phyloP scores from a whole-genome alignment of 345 rosid species.

The Mercurialis annua region DNA sequence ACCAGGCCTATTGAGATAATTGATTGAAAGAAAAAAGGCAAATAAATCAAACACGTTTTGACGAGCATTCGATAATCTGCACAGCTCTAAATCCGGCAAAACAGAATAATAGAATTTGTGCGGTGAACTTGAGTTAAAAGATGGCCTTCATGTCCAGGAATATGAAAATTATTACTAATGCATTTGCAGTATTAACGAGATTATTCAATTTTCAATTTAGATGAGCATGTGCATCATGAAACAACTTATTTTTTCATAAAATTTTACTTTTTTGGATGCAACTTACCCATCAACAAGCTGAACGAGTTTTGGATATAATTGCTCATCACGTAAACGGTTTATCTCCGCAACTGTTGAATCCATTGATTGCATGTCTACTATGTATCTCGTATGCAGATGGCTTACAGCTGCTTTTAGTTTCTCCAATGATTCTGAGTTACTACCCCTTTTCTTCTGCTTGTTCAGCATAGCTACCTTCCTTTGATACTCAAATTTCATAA shows the following conservation, averaged over 20 bases:
- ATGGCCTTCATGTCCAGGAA: background rate
- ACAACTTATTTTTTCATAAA: background rate
- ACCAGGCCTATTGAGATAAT: background rate
- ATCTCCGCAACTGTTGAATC: slow-evolving; percentile 94
- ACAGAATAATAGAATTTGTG: background rate
- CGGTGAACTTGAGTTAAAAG: background rate
- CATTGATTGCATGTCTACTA: slow-evolving; percentile 99
- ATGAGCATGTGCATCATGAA: background rate
- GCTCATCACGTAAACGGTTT: slow-evolving; percentile 88
- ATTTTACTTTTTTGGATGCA: background rate
- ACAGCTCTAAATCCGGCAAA: background rate
- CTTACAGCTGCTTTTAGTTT: slow-evolving; percentile 86
- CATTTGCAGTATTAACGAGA: background rate
- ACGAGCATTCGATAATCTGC: background rate
- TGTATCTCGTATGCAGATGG: slow-evolving; percentile 91
- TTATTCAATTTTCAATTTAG: background rate
- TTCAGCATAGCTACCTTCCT: slow-evolving; percentile 68
- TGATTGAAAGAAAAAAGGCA: background rate
- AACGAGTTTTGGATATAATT: slow-evolving; percentile 72
- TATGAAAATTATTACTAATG: background rate
- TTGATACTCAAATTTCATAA: slow-evolving; percentile 86
- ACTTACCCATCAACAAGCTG: slow-evolving; percentile 88
- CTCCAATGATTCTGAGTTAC: slow-evolving; percentile 74
- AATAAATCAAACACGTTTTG: background rate
- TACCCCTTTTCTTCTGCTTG: slow-evolving; percentile 66